A percentile compares a stretch with the other conserved stretches of the same genome.
Evolutionary conservation across 768 basidiomycete genomes (phyloP).

Genomic region (Kwoniella mangroviensis): DNA sequence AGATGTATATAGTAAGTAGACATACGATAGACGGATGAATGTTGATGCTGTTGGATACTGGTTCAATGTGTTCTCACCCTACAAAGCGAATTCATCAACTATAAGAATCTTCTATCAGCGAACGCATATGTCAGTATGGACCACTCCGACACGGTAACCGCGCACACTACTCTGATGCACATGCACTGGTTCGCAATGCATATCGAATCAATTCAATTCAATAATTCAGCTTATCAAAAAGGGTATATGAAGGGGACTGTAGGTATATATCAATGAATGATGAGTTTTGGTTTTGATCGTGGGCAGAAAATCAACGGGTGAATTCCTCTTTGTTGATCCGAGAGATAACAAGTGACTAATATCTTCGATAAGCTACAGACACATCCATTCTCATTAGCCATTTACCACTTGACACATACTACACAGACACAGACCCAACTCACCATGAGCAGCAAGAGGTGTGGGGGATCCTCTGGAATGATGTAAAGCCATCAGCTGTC

Average conservation of each 20-base stretch:
- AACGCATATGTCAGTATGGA: no score
- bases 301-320: neutral
- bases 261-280: neutral
- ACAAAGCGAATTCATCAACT: no score
- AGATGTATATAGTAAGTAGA: no score
- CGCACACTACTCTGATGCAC: no score
- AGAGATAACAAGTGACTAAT: conserved; percentile 8
- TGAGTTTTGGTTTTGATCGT: neutral
- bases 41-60: no score
- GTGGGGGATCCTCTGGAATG: conserved; percentile 23
- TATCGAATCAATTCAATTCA: neutral
- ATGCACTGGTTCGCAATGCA: neutral
- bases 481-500: conserved; percentile 19
- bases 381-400: conserved; percentile 1
- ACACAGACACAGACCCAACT: neutral
- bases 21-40: no score
- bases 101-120: no score
- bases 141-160: no score
- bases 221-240: neutral
- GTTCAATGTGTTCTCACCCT: no score
- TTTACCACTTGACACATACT: neutral
- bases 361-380: conserved; percentile 28
- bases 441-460: conserved; percentile 25
- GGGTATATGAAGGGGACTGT: neutral
- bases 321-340: neutral